Evolutionary conservation across 1,284 basidiomycete species (phyloP), one percentile per base, ranked within the genome.

Genomic region (Marasmius tenuissimus): DNA sequence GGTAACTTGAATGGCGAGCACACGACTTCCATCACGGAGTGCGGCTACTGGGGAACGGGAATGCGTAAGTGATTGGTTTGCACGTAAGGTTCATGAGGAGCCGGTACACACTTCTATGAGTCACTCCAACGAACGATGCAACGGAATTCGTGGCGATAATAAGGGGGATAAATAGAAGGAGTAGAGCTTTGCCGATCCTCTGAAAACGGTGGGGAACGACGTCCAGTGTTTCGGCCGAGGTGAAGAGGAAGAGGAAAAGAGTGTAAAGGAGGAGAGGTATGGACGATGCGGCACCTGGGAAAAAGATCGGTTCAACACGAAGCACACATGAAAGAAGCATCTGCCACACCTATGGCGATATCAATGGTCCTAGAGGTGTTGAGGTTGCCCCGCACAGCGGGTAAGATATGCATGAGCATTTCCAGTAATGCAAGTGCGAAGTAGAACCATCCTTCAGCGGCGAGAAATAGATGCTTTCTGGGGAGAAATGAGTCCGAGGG

Each of bases 101-200:
- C 22, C 16, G 37, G 49, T 11, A 77, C 83, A 68, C 67, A 89
- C 64, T 14, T 47, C 89, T 72, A 57, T 85, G 81, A 7, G 77
- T 75, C 35, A 86, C 78, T 57, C 87, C 86, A 38, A 87, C 67
- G 66, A 92, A 89, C 1, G 89, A 89, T 12, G 82, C 83, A 22
- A 89, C 71, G 64, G 85, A 85, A 69, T 87, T 87, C 64, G 81
- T 70, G 9, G 76, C 72, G 60, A 88, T 61, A 59, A 88, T 79
- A 37, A 79, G 67, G 9, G 87, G 85, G 57, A 89, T 82, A 64
- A 84, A 82, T 16, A 82, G 62, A 22, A 86, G 63, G 8, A 90
- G 73, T 5, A 80, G 69, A 58, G 80, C 73, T 67, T 77, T 80
- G 8, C 80, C 71, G 58, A 83, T 70, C n/a, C 69, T 72, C 58